Evolutionary conservation across 306 rosid species (phyloP), one percentile per base, ranked within the genome.

Genomic region (Prunus mira): DNA sequence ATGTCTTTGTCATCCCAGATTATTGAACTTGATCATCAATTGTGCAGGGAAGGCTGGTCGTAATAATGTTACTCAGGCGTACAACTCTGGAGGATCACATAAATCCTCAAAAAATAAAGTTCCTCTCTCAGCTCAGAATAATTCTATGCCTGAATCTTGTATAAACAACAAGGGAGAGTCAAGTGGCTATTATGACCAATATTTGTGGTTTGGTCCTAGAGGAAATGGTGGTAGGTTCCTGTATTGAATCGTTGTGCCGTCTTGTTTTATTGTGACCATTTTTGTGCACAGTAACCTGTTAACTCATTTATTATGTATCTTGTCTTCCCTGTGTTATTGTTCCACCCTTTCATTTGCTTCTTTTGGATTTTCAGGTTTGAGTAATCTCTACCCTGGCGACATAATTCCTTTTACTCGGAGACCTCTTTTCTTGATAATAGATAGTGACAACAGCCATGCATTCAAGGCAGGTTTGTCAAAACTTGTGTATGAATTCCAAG

Each of bases 381-480:
- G 86, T 83, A 91, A 87, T 65, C 92, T 96, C 65, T 96, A 91
- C 84, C 98, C 99, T 46, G 97, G 96, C 5, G 98, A 93, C 87
- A 86, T 96, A 83, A 81, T 96, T 83, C 98, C 99, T 66, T 91
- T 92, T 81, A 96, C 99, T 34, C 96, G 98, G 70, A 90, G 91
- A 80, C 98, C 98, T 74, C 96, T 96, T 77, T 96, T 96, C 91
- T 80, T 96, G 93, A 87, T 92, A 67, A 78, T 96, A 82, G 99
- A 96, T 80, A 92, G 99, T 75, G 95, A 92, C 87, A 89, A 82
- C 88, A 96, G 99, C 95, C 96, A 89, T 86, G 98, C 99, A 96
- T 96, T 96, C 99, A 96, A 96, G 99, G 99, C 99, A 96, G 99
- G 99, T 96, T 96, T 96, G 99, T 96, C 93, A 90, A 85, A 96